Evolutionary conservation across 2,329 filamentous ascomycete species (phyloP), one percentile per base, ranked within the genome.

Genomic region (Eutypella sp.): DNA sequence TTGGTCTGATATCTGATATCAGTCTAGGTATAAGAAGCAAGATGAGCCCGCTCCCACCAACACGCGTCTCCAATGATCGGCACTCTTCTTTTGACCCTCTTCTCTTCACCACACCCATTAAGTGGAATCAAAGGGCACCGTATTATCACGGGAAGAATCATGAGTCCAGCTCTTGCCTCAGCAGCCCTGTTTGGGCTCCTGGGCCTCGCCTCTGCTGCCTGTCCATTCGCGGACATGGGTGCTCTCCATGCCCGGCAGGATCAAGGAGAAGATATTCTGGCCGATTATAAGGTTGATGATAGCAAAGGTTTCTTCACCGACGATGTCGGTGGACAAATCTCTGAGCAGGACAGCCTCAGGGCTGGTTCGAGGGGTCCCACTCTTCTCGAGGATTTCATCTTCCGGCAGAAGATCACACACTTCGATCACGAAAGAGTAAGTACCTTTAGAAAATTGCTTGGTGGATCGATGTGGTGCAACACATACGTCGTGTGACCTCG

Each of bases 281-380:
- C 55, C 6, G 49, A 61, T 39, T 70, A 68, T 42, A 69, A 73
- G 47, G 57, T 77, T 5, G 73, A 83, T 47, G 81, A 84, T 52
- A 71, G 69, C 39, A 60, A 74, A 27, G 69, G 70, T 2, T 84
- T 68, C 60, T 61, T 84, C 53, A 89, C 84, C 1, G 79, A 78
- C 23, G 85, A 88, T 58, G 79, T 79, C 20, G 85, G 85, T 10
- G 82, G 79, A 0, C 84, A 83, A 0, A 82, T 89, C 34, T 71
- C 72, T 40, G 85, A 89, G 24, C 82, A 85, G 57, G 71, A 76
- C 50, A 85, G 81, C 55, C 66, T 89, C 31, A 83, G 74, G 55
- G 83, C 76, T n/a, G 85, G 85, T 2, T 72, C 76, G 7, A 72
- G 84, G 38, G 80, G 80, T 2, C 74, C 79, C 10, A 79, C 76